Evolutionary conservation across 768 basidiomycete species (phyloP), one percentile per base, ranked within the genome.

Genomic region (Termitomyces sp.): DNA sequence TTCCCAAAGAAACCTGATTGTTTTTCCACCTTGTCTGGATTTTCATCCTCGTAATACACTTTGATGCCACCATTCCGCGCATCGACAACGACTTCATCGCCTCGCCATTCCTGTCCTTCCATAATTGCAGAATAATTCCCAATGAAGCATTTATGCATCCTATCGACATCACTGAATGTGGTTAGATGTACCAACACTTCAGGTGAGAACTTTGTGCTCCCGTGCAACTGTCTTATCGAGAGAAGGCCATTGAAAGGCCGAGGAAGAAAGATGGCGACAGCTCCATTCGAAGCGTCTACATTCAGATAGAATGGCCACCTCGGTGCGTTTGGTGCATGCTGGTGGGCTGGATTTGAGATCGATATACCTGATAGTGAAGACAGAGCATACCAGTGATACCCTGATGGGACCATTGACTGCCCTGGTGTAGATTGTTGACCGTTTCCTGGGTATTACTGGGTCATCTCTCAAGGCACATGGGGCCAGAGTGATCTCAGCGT

Each of bases 181-280:
- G 65, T 68, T 26, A 70, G 44, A 22, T 65, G 57, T 8, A 53
- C 52, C 34, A 62, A 52, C 9, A 72, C 51, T 28, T 62, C 63
- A 2, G 66, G 58, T 2, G 75, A 76, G 49, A 73, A 65, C 17
- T 59, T 64, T 17, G 61, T 53, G 26, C 45, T 54, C 19, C 71
- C 71, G 51, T 74, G 66, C 8, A 19, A 49, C 8, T 65, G 65
- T 26, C 58, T 67, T 35, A 73, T 59, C 2, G 58, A 54, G 32
- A 77, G 40, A 0, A 65, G 65, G 1, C 77, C 77, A 22, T 63
- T 62, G 64, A 74, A 78, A 5, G 73, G 68, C n/a, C 75, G 74
- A 5, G 77, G 77, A 32, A 78, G 56, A 30, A 66, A 58, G 14
- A 78, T 47, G 24, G 53, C 57, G 14, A 76, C 57, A n/a, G 56